phyloP scores from a whole-genome alignment of 805 yeast species.

The Saturnispora bothae region DNA sequence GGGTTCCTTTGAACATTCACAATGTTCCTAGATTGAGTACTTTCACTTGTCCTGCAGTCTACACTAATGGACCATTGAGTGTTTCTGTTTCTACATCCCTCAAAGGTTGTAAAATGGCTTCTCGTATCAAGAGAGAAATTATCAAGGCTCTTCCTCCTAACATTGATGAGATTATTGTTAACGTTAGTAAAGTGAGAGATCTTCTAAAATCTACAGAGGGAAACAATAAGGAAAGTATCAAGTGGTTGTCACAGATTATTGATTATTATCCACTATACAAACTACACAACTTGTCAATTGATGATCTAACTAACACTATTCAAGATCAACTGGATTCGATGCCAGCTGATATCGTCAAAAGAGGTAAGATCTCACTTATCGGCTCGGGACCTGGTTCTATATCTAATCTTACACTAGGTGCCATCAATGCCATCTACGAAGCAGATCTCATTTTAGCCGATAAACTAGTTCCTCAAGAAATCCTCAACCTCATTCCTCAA shows the following conservation, averaged over 20 bases:
- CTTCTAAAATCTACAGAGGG: slow-evolving; percentile 26
- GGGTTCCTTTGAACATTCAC: slow-evolving; percentile 77
- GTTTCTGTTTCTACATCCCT: slow-evolving; percentile 80
- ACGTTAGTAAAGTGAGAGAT: slow-evolving; percentile 57
- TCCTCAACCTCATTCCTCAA: slow-evolving; percentile 70
- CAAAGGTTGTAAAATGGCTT: slow-evolving; percentile 80
- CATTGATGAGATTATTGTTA: slow-evolving; percentile 56
- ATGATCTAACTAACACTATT: slow-evolving; percentile 32
- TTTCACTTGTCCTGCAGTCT: slow-evolving; percentile 66
- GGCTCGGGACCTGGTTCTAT: slow-evolving; percentile 94
- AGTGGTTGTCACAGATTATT: slow-evolving; percentile 84
- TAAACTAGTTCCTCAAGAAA: slow-evolving; percentile 84
- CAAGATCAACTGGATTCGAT: slow-evolving; percentile 18
- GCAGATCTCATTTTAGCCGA: slow-evolving; percentile 87
- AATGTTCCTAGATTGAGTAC: slow-evolving; percentile 66
- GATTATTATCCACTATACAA: slow-evolving; percentile 76
- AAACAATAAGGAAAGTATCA: slow-evolving; percentile 42
- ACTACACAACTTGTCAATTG: slow-evolving; percentile 49
- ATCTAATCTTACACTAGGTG: slow-evolving; percentile 74
- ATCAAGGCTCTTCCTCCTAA: slow-evolving; percentile 55
- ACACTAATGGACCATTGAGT: slow-evolving; percentile 57
- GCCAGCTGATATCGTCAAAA: slow-evolving; percentile 9
- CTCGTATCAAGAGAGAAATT: slow-evolving; percentile 67
- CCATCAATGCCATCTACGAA: slow-evolving; percentile 62
- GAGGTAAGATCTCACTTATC: slow-evolving; percentile 66